These are phyloP conservation scores for Penicillium sp. DNA, from an alignment of 2,329 filamentous ascomycete species.

Conservation along the genomic window DNA sequence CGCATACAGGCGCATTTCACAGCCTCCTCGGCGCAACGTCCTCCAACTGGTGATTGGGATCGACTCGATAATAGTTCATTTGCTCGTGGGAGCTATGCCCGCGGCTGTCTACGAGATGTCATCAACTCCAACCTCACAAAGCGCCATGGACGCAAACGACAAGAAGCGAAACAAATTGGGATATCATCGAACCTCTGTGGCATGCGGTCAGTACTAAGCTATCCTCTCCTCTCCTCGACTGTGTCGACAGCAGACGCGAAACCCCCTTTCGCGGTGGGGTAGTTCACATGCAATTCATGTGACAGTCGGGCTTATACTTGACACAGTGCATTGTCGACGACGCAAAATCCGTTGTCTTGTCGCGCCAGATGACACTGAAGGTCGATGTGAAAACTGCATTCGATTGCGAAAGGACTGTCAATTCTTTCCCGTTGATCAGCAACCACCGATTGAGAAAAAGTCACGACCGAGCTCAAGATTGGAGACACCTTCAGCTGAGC, in stretches of 20 bases:
- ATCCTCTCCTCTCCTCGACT: slow-evolving; percentile 1
- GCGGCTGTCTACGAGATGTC: slow-evolving; percentile 37
- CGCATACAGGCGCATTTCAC: slow-evolving; percentile 3
- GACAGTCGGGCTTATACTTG: slow-evolving; percentile 21
- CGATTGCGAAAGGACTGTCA: slow-evolving; percentile 92
- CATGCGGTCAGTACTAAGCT: slow-evolving; percentile 75
- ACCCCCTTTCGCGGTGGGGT: neutral
- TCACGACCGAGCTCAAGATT: slow-evolving; percentile 47
- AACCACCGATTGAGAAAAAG: slow-evolving; percentile 56
- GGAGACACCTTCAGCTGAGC: slow-evolving; percentile 47
- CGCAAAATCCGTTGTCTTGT: slow-evolving; percentile 92
- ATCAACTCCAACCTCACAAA: slow-evolving; percentile 35
- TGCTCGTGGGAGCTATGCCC: slow-evolving; percentile 41
- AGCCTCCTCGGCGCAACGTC: neutral
- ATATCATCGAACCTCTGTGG: slow-evolving; percentile 92
- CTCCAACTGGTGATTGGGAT: slow-evolving; percentile 16
- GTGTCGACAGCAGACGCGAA: neutral
- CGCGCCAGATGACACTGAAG: slow-evolving; percentile 69
- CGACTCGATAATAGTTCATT: slow-evolving; percentile 17
- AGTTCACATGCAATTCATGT: slow-evolving; percentile 4
- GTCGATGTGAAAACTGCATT: slow-evolving; percentile 89
- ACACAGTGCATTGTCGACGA: slow-evolving; percentile 80
- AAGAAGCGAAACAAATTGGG: slow-evolving; percentile 88
- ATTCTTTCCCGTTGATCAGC: slow-evolving; percentile 85
- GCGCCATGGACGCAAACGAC: slow-evolving; percentile 49